Conservation (phyloP, 768 basidiomycete species). For the Leccinellum luteum region DNA sequence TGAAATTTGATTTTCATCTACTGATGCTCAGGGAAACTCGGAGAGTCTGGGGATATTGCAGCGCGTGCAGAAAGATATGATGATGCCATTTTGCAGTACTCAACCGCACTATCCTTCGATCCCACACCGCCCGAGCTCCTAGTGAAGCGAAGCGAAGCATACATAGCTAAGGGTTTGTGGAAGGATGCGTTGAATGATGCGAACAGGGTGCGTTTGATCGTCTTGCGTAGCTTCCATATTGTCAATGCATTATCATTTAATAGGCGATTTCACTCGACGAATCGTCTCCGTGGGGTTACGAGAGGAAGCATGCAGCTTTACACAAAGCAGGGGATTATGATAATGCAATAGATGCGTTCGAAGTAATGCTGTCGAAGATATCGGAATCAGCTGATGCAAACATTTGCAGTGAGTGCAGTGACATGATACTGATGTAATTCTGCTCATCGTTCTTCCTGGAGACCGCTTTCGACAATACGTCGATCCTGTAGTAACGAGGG, state of each 20-base stretch:
- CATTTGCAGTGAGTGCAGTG: neutral
- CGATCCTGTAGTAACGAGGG: neutral
- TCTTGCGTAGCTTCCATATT: neutral
- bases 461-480: too few relatives aligned
- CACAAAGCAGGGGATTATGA: neutral
- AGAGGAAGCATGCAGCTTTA: neutral
- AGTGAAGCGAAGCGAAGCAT: neutral
- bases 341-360: neutral
- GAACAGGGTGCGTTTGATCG: neutral
- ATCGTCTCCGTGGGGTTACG: neutral
- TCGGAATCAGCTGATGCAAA: neutral
- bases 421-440: neutral
- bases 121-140: neutral
- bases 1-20: neutral
- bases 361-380: slow-evolving; percentile 2
- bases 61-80: neutral
- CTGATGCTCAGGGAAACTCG: neutral
- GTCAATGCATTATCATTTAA: neutral
- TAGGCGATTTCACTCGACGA: slow-evolving; percentile 4
- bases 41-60: neutral
- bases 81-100: neutral
- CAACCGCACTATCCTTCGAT: neutral
- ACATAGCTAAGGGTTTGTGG: neutral
- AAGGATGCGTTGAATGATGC: neutral
- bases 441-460: neutral